A percentile compares a stretch with the other conserved stretches of the same genome.
phyloP scores from a whole-genome alignment of 1,284 basidiomycete species.

The Irpex rosettiformis region DNA sequence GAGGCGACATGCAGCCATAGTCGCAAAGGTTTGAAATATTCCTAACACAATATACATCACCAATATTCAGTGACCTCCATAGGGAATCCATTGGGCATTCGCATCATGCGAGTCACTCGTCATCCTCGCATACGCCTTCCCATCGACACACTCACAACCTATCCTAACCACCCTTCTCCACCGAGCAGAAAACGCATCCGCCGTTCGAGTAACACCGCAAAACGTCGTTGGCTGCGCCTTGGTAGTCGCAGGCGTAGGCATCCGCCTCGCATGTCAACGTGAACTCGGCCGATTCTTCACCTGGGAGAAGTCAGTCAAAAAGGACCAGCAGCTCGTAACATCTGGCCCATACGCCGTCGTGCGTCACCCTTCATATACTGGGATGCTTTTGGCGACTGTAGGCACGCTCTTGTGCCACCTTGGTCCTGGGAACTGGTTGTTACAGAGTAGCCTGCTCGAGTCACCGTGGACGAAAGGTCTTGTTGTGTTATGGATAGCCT shows the following conservation, averaged over 20 bases:
- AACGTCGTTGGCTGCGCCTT: neutral
- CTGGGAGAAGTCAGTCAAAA: slow-evolving; percentile 18
- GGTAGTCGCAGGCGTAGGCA: slow-evolving; percentile 8
- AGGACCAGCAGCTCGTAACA: slow-evolving; percentile 19
- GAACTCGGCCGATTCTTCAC: slow-evolving; percentile 21
- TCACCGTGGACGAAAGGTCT: neutral
- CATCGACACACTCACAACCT: neutral
- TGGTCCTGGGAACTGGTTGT: slow-evolving; percentile 7
- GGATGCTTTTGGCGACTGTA: slow-evolving; percentile 1
- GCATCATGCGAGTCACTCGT: neutral
- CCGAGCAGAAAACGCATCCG: neutral
- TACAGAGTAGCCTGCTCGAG: neutral
- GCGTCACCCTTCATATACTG: slow-evolving; percentile 22
- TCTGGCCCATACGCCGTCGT: slow-evolving; percentile 22
- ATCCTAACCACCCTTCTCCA: neutral
- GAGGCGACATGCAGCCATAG: neutral
- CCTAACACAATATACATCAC: neutral
- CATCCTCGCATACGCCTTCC: neutral
- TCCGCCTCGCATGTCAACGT: slow-evolving; percentile 20
- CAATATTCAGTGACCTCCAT: no score
- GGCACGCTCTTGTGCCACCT: slow-evolving; percentile 1
- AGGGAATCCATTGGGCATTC: slow-evolving; percentile 2
- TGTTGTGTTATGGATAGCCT: neutral
- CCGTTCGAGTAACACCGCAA: neutral
- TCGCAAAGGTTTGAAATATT: neutral